These are phyloP conservation scores for Populus davidiana DNA, from an alignment of 345 rosid species.

Conservation along the genomic window DNA sequence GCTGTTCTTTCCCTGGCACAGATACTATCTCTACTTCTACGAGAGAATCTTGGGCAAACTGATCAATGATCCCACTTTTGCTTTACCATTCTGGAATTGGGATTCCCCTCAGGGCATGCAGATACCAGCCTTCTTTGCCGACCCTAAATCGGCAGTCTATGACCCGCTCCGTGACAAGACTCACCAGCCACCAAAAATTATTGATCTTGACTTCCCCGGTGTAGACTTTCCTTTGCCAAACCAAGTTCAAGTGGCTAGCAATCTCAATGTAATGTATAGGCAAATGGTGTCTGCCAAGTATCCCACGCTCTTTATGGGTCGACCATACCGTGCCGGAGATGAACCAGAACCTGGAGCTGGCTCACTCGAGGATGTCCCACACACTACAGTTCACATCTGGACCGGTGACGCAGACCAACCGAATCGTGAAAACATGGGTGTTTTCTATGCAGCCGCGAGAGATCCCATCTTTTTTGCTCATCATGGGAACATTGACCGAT, in stretches of 20 bases:
- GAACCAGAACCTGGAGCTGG: conserved; percentile 53
- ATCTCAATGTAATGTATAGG: conserved; percentile 53
- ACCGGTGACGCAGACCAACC: conserved; percentile 46
- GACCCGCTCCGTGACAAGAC: conserved; percentile 32
- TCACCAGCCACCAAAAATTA: conserved; percentile 34
- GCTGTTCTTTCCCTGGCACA: conserved; percentile 64
- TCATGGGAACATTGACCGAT: conserved; percentile 58
- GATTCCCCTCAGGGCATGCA: conserved; percentile 54
- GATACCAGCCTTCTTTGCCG: conserved; percentile 43
- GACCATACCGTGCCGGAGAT: conserved; percentile 49
- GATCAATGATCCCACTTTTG: conserved; percentile 53
- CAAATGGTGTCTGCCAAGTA: conserved; percentile 51
- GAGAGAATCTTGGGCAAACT: conserved; percentile 55
- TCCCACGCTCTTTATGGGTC: conserved; percentile 51
- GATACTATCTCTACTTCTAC: conserved; percentile 53
- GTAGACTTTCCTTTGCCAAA: conserved; percentile 12
- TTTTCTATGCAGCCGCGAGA: conserved; percentile 54
- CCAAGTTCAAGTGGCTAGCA: conserved; percentile 24
- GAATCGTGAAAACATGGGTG: conserved; percentile 60
- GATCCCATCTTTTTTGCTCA: conserved; percentile 61
- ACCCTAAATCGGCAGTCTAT: conserved; percentile 43
- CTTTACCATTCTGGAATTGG: conserved; percentile 67
- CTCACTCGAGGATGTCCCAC: conserved; percentile 51
- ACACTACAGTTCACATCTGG: conserved; percentile 52
- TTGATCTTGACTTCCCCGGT: conserved; percentile 47